A percentile compares a stretch with the other conserved stretches of the same genome.
Evolutionary conservation across 345 rosid genomes (phyloP).

Genomic region (Abelmoschus esculentus): DNA sequence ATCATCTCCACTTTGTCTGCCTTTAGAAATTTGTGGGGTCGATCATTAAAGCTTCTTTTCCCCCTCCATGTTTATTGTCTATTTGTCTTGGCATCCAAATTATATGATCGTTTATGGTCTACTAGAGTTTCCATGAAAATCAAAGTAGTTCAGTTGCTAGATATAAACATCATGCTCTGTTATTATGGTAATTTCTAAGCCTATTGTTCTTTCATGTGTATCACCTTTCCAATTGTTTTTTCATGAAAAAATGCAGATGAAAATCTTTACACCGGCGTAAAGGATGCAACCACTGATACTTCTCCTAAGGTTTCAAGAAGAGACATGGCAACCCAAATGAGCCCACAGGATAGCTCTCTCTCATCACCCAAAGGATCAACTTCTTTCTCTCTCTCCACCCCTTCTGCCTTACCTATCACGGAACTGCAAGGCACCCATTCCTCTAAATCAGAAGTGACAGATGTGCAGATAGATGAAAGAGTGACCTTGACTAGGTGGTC

Average conservation of each 20-base stretch:
- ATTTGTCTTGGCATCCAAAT: background rate
- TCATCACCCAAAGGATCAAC: slow-evolving; percentile 50
- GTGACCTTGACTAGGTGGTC: slow-evolving; percentile 88
- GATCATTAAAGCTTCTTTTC: background rate
- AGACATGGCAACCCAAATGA: slow-evolving; percentile 99
- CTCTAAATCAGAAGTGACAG: slow-evolving; percentile 58
- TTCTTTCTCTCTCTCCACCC: slow-evolving; percentile 47
- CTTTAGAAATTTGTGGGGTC: background rate
- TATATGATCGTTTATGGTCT: no score
- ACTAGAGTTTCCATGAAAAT: background rate
- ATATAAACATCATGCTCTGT: background rate
- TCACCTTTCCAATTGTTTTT: slow-evolving; percentile 9
- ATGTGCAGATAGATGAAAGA: slow-evolving; percentile 83
- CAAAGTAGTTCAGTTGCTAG: background rate
- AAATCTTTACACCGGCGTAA: slow-evolving; percentile 28
- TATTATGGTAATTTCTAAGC: background rate
- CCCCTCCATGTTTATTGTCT: background rate
- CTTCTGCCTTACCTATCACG: slow-evolving; percentile 40
- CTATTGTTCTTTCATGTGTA: background rate
- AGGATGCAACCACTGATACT: slow-evolving; percentile 55
- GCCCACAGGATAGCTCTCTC: slow-evolving; percentile 65
- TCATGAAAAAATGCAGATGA: slow-evolving; percentile 36
- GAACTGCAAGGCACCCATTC: slow-evolving; percentile 44
- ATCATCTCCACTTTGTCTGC: background rate
- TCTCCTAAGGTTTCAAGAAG: slow-evolving; percentile 67